These are phyloP conservation scores for Ceratocystis diversiconidia DNA, from an alignment of 2,329 filamentous ascomycete genomes.

Conservation along the genomic window DNA sequence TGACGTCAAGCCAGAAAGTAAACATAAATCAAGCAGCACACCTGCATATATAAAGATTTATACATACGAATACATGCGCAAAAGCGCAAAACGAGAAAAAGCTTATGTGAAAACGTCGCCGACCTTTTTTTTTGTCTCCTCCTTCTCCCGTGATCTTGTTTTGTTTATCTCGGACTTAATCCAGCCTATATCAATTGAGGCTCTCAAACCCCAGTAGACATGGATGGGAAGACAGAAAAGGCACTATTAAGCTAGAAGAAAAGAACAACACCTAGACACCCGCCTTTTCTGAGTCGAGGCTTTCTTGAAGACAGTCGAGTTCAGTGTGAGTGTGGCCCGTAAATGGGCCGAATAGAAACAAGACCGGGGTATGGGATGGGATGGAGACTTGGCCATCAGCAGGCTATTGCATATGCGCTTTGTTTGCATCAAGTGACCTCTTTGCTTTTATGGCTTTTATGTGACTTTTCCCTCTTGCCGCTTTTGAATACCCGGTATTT, in stretches of 20 bases:
- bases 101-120: too few relatives aligned
- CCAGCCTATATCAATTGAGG: too few relatives aligned
- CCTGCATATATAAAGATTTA: neutral
- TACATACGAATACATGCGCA: too few relatives aligned
- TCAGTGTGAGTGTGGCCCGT: conserved; percentile 9
- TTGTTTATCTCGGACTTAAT: too few relatives aligned
- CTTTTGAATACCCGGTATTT: neutral
- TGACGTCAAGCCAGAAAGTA: neutral
- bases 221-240: too few relatives aligned
- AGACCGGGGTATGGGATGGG: conserved; percentile 4
- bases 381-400: neutral
- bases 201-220: too few relatives aligned
- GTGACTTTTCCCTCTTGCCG: neutral
- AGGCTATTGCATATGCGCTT: neutral
- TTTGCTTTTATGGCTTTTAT: neutral
- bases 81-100: too few relatives aligned
- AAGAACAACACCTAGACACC: too few relatives aligned
- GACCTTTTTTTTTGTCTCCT: too few relatives aligned
- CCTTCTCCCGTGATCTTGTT: too few relatives aligned
- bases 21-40: neutral
- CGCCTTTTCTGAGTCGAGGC: neutral
- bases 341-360: conserved; percentile 19
- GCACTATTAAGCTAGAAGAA: too few relatives aligned
- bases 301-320: too few relatives aligned
- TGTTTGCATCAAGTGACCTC: neutral